A percentile compares a stretch with the other conserved stretches of the same genome.
Conservation (phyloP, 1,139 yeast genomes). For the Tardiomyces blankii region DNA sequence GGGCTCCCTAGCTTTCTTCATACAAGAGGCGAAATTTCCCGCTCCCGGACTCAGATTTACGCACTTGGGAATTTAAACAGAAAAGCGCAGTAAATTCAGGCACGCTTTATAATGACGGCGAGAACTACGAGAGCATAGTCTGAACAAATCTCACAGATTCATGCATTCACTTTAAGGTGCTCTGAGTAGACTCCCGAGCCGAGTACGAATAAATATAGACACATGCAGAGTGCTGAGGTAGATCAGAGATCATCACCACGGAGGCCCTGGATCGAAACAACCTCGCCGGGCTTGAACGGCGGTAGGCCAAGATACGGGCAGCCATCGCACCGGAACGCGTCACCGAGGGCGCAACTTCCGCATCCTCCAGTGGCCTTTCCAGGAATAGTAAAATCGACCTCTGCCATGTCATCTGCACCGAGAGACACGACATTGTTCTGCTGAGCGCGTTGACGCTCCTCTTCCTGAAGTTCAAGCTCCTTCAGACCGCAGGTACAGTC, state of each 20-base stretch:
- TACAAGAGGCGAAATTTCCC: not conserved
- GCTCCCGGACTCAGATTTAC: not conserved
- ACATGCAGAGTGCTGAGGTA: too few species aligned
- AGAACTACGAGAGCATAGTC: not conserved
- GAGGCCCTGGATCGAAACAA: constrained; percentile 17
- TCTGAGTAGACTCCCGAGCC: too few species aligned
- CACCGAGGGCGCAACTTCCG: constrained; percentile 94
- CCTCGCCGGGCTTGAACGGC: constrained; percentile 95
- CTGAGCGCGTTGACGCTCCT: constrained; percentile 17
- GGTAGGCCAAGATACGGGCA: constrained; percentile 96
- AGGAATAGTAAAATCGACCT: constrained; percentile 87
- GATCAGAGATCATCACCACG: constrained; percentile 22
- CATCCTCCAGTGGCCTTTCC: constrained; percentile 89
- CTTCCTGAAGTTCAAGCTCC: constrained; percentile 43
- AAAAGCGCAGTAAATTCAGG: not conserved
- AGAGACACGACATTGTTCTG: constrained; percentile 39
- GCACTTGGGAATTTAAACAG: not conserved
- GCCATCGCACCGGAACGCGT: constrained; percentile 96
- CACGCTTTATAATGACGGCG: not conserved
- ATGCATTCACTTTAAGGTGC: not conserved
- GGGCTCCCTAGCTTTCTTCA: too few species aligned
- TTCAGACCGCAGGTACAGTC: constrained; percentile 96
- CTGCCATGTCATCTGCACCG: constrained; percentile 52
- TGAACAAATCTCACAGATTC: not conserved
- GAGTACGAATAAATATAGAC: too few species aligned